Evolutionary conservation across 371 early-diverging fungal genomes (phyloP), one percentile per base, ranked within the genome.

Genomic region (Syncephalastrum monosporum): DNA sequence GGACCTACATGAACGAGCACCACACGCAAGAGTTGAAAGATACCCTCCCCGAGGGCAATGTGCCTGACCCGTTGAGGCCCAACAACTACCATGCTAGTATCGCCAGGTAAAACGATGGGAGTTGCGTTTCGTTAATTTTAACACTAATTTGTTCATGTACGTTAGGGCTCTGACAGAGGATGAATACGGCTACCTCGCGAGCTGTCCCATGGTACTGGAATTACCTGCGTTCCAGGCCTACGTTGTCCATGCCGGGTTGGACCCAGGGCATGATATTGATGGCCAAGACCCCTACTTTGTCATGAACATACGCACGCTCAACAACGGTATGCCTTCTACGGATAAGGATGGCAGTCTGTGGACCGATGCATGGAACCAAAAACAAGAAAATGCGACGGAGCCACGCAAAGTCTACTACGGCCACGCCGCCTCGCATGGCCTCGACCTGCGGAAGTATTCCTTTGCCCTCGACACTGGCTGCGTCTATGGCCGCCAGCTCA

Each of bases 391-490:
- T 12, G 42, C 33, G 41, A 60, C 51, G 0, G 16, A 47, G 3
- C 55, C 58, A 15, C 67, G 67, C 43, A 75, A 54, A 54, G 51
- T 86, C 17, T 76, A 80, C 41, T 91, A 88, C 63, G 91, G 91
- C 0, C 91, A 91, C 63, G 89, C 84, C 43, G 82, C 91, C 3
- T 65, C 81, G 0, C 71, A 86, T 19, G 79, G 79, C 2, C 64
- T 91, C 42, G 79, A 84, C 33, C 56, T 87, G 1, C 69, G 81
- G 53, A 44, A 67, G 0, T 73, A 73, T 56, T 76, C 84, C 3
- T 75, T 82, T 64, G 90, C 90, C 1, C 38, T 90, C 2, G 91
- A 91, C 54, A 82, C 79, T 2, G 87, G 88, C 3, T 89, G 90
- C 59, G 89, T 88, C 8, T 80, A 86, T 60, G 91, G 90, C 13